Base-by-base conservation (phyloP, 768 basidiomycete genomes). In the Neoboletus brunneissimus region DNA sequence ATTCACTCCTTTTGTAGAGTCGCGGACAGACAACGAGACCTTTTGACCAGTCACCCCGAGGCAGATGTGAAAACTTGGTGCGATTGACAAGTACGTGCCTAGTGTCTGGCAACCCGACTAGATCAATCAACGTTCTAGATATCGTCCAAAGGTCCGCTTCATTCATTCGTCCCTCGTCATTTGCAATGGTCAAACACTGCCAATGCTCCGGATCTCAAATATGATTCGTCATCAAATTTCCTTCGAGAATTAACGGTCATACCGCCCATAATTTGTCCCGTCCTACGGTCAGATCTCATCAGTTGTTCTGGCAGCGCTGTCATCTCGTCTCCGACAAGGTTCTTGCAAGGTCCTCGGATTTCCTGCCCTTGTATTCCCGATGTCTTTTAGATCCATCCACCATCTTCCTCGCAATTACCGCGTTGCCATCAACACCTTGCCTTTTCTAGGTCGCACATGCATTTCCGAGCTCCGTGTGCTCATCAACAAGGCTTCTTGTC, bases 311-410 rank as follows among this genome's bases (percentile, higher is more conserved):
- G 79, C 81, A 7, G 69, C 76, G 35, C 67, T 84, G 42, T 79
- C 81, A 1, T 72, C 85, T 48, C 77, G 75, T 43, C 71, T 87
- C 25, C 82, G 82, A 27, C 79, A 80, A 57, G 78, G 83, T 55
- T 70, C 79, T 12, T 61, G 65, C 16, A 77, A 78, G 46, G 80
- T 86, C 37, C 61, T 83, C 27, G 73, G 76, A 1, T 86, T 85
- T 68, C 73, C 85, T 20, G 62, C 79, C 31, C 73, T 83, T 23
- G 82, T 82, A 8, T 70, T 76, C 45, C 75, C 77, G 55, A 57
- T 60, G 15, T 77, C 48, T 23, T 25, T 86, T 84, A 65, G 83
- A 87, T 57, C 78, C 81, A 4, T 82, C 84, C 0, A 75, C 87
- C 42, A 74, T 72, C 22, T 82, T 79, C 61, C 73, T 85, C 37